Conservation (phyloP, 768 basidiomycete species). For the Xerocomus potaroensis region DNA sequence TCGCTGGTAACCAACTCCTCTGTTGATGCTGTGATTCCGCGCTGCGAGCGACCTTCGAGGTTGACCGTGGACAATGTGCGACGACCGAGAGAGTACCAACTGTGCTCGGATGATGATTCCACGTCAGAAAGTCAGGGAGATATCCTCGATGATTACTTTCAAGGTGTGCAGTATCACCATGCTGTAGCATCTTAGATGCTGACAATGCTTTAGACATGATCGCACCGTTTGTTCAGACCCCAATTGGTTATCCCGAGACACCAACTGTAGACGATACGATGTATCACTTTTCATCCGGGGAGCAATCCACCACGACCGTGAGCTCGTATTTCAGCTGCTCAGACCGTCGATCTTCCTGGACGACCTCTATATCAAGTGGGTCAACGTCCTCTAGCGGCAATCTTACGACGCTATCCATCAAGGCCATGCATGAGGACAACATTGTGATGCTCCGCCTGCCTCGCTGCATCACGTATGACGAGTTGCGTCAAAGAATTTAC, state of each 20-base stretch:
- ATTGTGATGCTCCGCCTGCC: slow-evolving; percentile 60
- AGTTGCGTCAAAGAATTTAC: slow-evolving; percentile 54
- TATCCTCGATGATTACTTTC: slow-evolving; percentile 41
- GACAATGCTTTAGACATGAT: slow-evolving; percentile 21
- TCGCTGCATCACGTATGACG: slow-evolving; percentile 42
- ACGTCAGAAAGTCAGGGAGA: slow-evolving; percentile 30
- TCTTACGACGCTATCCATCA: slow-evolving; percentile 44
- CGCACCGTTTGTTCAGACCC: slow-evolving; percentile 8
- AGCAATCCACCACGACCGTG: slow-evolving; percentile 6
- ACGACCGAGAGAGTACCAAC: slow-evolving; percentile 16
- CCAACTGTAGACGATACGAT: slow-evolving; percentile 12
- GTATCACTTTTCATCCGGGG: slow-evolving; percentile 6
- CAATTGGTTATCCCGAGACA: slow-evolving; percentile 18
- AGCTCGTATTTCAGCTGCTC: slow-evolving; percentile 9
- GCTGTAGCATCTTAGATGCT: not conserved
- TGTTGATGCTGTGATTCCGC: slow-evolving; percentile 54
- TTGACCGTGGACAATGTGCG: slow-evolving; percentile 8
- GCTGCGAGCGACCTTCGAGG: slow-evolving; percentile 18
- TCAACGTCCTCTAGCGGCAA: slow-evolving; percentile 30
- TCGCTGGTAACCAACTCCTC: slow-evolving; percentile 56
- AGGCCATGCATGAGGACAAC: slow-evolving; percentile 57
- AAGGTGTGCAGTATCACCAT: slow-evolving; percentile 24
- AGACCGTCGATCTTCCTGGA: slow-evolving; percentile 25
- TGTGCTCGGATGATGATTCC: slow-evolving; percentile 23
- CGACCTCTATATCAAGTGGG: slow-evolving; percentile 36